phyloP scores from a whole-genome alignment of 108 stramenopile genomes.

The Phaeodactylum tricornutum region DNA sequence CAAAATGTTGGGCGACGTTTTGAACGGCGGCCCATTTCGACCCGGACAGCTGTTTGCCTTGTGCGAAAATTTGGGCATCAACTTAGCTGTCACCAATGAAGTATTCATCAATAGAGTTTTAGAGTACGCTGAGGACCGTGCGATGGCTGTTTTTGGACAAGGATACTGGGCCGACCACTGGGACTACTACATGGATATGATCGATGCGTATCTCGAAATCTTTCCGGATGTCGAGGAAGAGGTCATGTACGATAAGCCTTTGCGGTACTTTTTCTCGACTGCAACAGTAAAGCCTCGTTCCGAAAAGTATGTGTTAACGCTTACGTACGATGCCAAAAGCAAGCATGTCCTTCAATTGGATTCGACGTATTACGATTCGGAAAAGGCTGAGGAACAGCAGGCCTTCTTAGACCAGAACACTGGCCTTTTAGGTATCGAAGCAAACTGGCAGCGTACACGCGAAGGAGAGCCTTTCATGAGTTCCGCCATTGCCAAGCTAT shows the following conservation, averaged over 20 bases:
- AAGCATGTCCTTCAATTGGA: constrained; percentile 85
- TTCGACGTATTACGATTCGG: constrained; percentile 58
- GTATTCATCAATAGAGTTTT: constrained; percentile 63
- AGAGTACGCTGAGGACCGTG: constrained; percentile 47
- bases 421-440: constrained; percentile 73
- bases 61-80: constrained; percentile 60
- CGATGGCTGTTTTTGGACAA: constrained; percentile 69
- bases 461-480: constrained; percentile 61
- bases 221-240: constrained; percentile 90
- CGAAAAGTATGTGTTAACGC: constrained; percentile 80
- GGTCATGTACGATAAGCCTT: constrained; percentile 81
- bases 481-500: constrained; percentile 48
- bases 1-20: constrained; percentile 35
- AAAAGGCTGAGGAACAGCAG: constrained; percentile 69
- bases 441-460: constrained; percentile 76
- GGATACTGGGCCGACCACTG: constrained; percentile 89
- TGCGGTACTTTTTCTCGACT: constrained; percentile 86
- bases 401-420: constrained; percentile 65
- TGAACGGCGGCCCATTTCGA: constrained; percentile 80
- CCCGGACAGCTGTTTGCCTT: constrained; percentile 87
- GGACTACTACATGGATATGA: constrained; percentile 90
- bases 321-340: constrained; percentile 72
- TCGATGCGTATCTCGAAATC: constrained; percentile 81
- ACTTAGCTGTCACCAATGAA: constrained; percentile 37
- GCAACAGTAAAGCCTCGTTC: constrained; percentile 79